These are phyloP conservation scores for Parachaetomium inaequale DNA, from an alignment of 495 filamentous ascomycete species.

Conservation along the genomic window DNA sequence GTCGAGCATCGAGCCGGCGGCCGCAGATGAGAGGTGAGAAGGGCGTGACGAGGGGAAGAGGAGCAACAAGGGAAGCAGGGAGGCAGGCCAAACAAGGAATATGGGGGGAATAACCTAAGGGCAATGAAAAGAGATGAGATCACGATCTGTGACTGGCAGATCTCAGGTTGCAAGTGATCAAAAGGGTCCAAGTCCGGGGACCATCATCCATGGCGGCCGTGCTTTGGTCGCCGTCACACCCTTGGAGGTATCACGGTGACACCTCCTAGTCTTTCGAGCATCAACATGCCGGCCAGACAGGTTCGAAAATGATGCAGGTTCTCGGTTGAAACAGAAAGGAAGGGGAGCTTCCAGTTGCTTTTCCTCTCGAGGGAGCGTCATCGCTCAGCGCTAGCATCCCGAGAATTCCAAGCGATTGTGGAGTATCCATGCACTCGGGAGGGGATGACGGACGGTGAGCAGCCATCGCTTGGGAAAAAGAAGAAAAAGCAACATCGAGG, in stretches of 20 bases:
- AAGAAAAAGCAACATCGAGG: constrained; percentile 6
- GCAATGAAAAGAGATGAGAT: not conserved
- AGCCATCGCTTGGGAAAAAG: not conserved
- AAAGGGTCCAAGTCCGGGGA: not conserved
- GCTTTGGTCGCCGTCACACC: not conserved
- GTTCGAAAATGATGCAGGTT: not conserved
- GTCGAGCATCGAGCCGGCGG: not conserved
- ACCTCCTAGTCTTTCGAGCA: not conserved
- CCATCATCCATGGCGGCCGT: not conserved
- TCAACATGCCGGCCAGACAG: not conserved
- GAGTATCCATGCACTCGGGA: not conserved
- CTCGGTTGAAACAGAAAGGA: not conserved
- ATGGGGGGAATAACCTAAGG: not conserved
- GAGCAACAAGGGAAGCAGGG: not conserved
- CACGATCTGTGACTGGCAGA: constrained; percentile 5
- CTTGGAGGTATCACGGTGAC: constrained; percentile 4
- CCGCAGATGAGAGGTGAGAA: not conserved
- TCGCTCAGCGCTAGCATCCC: not conserved
- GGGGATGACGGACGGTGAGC: not conserved
- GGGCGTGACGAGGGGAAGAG: not conserved
- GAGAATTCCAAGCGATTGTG: too few relatives aligned
- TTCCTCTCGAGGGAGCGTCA: not conserved
- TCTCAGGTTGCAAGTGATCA: constrained; percentile 8
- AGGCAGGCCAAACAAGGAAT: not conserved
- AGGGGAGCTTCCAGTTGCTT: not conserved